These are phyloP conservation scores for Paradendryphiella salina DNA, from an alignment of 2,329 filamentous ascomycete species.

Conservation along the genomic window DNA sequence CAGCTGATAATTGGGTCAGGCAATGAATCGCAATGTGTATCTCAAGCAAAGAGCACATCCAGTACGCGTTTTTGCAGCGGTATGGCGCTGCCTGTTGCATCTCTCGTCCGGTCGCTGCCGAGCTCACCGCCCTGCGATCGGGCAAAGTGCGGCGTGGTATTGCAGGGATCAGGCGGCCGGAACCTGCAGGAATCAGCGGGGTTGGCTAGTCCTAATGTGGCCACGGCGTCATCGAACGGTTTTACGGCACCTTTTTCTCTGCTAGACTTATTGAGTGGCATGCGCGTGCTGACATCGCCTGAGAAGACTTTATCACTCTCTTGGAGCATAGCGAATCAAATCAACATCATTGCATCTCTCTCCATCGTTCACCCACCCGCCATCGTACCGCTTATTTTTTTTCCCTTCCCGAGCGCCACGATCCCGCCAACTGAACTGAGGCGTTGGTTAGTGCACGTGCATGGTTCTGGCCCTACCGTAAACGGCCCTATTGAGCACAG, in stretches of 20 bases:
- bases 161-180: constrained; percentile 16
- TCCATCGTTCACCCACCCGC: background rate
- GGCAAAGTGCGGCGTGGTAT: constrained; percentile 17
- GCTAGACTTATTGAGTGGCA: background rate
- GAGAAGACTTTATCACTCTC: background rate
- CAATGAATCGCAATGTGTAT: background rate
- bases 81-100: constrained; percentile 19
- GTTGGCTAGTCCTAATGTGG: constrained; percentile 12
- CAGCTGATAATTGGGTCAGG: constrained; percentile 1
- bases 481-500: constrained; percentile 26
- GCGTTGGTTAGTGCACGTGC: constrained; percentile 25
- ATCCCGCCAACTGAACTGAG: background rate
- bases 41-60: background rate
- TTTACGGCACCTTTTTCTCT: constrained; percentile 14
- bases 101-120: constrained; percentile 12
- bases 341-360: background rate
- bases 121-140: constrained; percentile 20
- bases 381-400: background rate
- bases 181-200: constrained; percentile 14
- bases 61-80: constrained; percentile 11
- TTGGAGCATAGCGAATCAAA: background rate
- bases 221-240: constrained; percentile 19
- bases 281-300: background rate
- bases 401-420: background rate
- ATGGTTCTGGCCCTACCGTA: constrained; percentile 26